Percentiles rank a stretch among this genome's conserved stretches.
phyloP scores from a whole-genome alignment of 2,329 filamentous ascomycete species.

The Trichoderma pleuroti region DNA sequence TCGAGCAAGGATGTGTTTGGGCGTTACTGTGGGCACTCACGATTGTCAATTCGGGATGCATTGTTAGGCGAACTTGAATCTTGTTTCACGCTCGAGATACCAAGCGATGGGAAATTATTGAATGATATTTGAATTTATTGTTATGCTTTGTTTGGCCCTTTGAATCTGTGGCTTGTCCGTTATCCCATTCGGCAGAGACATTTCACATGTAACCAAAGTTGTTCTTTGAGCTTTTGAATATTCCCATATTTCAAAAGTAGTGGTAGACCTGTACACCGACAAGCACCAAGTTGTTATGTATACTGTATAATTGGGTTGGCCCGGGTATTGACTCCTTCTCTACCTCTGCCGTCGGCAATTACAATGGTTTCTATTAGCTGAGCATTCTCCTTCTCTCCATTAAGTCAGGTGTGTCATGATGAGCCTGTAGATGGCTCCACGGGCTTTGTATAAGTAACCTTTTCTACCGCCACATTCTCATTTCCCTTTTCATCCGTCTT shows the following conservation, averaged over 20 bases:
- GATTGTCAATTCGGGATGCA: conserved; percentile 21
- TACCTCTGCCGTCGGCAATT: conserved; percentile 21
- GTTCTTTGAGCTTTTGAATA: neutral
- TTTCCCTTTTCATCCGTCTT: conserved; percentile 72
- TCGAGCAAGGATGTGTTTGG: conserved; percentile 24
- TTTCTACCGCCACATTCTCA: conserved; percentile 79
- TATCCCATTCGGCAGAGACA: conserved; percentile 20
- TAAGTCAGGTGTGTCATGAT: conserved; percentile 37
- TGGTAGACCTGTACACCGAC: neutral
- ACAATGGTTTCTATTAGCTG: neutral
- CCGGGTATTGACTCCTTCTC: conserved; percentile 30
- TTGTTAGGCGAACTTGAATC: conserved; percentile 28
- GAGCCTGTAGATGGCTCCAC: conserved; percentile 54
- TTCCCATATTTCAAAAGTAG: conserved; percentile 15
- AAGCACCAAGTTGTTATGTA: neutral
- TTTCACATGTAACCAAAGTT: conserved; percentile 20
- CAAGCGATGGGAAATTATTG: conserved; percentile 35
- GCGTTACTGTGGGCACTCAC: conserved; percentile 28
- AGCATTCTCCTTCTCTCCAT: neutral
- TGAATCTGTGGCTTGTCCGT: conserved; percentile 23
- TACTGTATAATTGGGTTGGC: conserved; percentile 16
- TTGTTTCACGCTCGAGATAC: conserved; percentile 35
- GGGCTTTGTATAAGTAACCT: conserved; percentile 81
- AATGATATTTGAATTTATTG: conserved; percentile 32
- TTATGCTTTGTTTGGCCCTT: conserved; percentile 19